These are phyloP conservation scores for Botryotinia calthae DNA, from an alignment of 2,329 filamentous ascomycete species.

Conservation along the genomic window DNA sequence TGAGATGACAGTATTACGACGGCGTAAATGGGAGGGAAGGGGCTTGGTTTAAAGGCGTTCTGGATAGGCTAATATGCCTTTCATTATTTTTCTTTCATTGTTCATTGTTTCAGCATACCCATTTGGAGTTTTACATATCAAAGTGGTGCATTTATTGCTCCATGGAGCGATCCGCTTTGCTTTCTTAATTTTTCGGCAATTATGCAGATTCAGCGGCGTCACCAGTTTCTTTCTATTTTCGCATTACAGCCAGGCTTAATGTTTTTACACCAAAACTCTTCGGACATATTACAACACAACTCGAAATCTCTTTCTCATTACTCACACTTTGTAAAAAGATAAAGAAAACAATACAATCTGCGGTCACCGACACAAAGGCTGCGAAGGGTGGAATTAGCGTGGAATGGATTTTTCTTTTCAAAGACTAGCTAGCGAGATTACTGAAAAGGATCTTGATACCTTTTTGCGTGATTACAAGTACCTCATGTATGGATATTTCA, in stretches of 20 bases:
- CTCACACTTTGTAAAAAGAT: slow-evolving; percentile 18
- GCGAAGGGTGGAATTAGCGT: slow-evolving; percentile 11
- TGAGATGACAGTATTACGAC: slow-evolving; percentile 30
- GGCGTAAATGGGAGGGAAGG: slow-evolving; percentile 28
- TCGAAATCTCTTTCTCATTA: slow-evolving; percentile 9
- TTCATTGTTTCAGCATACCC: slow-evolving; percentile 33
- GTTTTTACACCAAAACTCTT: slow-evolving; percentile 18
- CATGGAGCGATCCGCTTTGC: slow-evolving; percentile 17
- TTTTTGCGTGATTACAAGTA: not conserved
- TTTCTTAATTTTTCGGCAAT: slow-evolving; percentile 12
- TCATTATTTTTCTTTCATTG: slow-evolving; percentile 31
- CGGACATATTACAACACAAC: slow-evolving; percentile 6
- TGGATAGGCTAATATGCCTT: slow-evolving; percentile 34
- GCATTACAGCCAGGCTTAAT: slow-evolving; percentile 19
- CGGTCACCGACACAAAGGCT: slow-evolving; percentile 16
- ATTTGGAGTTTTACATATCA: slow-evolving; percentile 29
- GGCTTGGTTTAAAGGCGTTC: slow-evolving; percentile 34
- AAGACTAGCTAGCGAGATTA: not conserved
- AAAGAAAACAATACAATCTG: slow-evolving; percentile 12
- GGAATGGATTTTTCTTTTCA: not conserved
- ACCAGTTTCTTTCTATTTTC: slow-evolving; percentile 12
- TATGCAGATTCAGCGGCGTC: slow-evolving; percentile 6
- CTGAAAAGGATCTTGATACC: not conserved
- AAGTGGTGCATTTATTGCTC: slow-evolving; percentile 12
- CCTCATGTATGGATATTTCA: slow-evolving; percentile 8